These are phyloP conservation scores for Larix sibirica DNA, from an alignment of 83 land plant genomes.

Conservation along the genomic window DNA sequence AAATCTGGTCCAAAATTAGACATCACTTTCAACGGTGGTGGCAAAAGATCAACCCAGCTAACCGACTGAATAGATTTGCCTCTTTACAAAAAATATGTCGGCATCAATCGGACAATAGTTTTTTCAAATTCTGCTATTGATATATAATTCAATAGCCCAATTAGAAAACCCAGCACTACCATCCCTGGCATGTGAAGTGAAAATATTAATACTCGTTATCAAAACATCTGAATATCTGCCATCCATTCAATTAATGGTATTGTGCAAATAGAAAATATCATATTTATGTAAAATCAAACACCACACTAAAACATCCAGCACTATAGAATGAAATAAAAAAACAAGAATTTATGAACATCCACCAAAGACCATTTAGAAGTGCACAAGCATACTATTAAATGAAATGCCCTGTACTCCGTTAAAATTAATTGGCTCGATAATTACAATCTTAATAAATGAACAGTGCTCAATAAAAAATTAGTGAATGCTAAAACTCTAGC, in stretches of 20 bases:
- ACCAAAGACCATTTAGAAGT: background rate
- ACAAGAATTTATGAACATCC: background rate
- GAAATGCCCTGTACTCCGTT: slow-evolving; percentile 1
- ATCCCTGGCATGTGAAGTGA: background rate
- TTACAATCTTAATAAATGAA: slow-evolving; percentile 17
- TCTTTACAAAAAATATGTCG: background rate
- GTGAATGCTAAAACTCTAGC: slow-evolving; percentile 9
- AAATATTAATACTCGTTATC: no score
- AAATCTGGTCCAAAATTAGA: background rate
- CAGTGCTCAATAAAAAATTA: slow-evolving; percentile 14
- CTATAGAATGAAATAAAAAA: background rate
- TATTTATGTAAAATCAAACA: no score
- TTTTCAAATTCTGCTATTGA: background rate
- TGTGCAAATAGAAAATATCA: no score
- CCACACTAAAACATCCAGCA: background rate
- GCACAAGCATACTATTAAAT: background rate
- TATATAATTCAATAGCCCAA: slow-evolving; percentile 4
- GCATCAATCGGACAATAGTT: background rate
- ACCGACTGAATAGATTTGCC: background rate
- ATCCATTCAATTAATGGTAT: no score
- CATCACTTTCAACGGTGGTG: background rate
- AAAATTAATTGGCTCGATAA: background rate
- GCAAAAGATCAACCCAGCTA: background rate
- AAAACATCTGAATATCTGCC: no score
- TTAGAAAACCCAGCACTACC: background rate